A percentile compares a stretch with the other conserved stretches of the same genome.
These are phyloP conservation scores for Amanita subjunquillea DNA, from an alignment of 768 basidiomycete genomes.

Conservation along the genomic window DNA sequence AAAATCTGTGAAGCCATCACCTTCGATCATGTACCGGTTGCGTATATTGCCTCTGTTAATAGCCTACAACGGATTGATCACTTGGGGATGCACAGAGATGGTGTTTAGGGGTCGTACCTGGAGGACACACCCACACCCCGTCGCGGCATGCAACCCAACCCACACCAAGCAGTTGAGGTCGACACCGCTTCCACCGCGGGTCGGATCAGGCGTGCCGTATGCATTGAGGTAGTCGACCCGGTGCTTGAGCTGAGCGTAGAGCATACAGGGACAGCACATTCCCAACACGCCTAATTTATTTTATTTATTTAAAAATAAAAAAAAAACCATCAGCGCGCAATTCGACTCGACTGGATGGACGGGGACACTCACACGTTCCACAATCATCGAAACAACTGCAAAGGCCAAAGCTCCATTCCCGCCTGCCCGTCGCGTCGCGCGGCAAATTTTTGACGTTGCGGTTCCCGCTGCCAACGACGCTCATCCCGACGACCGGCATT, in stretches of 20 bases:
- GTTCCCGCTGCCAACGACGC: slow-evolving; percentile 17
- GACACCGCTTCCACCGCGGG: slow-evolving; percentile 20
- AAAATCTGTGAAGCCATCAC: slow-evolving; percentile 30
- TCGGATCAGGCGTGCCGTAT: slow-evolving; percentile 26
- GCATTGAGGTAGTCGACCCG: slow-evolving; percentile 27
- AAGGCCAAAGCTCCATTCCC: slow-evolving; percentile 26
- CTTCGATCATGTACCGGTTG: slow-evolving; percentile 36
- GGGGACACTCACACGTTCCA: slow-evolving; percentile 18
- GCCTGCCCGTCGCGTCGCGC: slow-evolving; percentile 18
- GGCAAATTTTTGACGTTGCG: slow-evolving; percentile 24
- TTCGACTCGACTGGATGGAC: no score
- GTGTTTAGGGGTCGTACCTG: slow-evolving; percentile 20
- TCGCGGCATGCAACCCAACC: slow-evolving; percentile 25
- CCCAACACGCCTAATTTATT: slow-evolving; percentile 22
- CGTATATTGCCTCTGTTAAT: slow-evolving; percentile 24
- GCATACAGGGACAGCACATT: slow-evolving; percentile 30
- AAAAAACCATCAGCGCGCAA: not conserved
- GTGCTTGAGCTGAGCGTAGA: slow-evolving; percentile 28
- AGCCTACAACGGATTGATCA: slow-evolving; percentile 5
- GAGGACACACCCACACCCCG: slow-evolving; percentile 22
- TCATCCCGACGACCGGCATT: slow-evolving; percentile 1
- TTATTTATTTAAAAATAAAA: not conserved
- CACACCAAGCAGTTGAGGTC: slow-evolving; percentile 13
- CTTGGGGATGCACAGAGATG: no score
- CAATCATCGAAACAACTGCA: slow-evolving; percentile 20